These are phyloP conservation scores for Alternaria burnsii DNA, from an alignment of 2,329 filamentous ascomycete species.

Conservation along the genomic window DNA sequence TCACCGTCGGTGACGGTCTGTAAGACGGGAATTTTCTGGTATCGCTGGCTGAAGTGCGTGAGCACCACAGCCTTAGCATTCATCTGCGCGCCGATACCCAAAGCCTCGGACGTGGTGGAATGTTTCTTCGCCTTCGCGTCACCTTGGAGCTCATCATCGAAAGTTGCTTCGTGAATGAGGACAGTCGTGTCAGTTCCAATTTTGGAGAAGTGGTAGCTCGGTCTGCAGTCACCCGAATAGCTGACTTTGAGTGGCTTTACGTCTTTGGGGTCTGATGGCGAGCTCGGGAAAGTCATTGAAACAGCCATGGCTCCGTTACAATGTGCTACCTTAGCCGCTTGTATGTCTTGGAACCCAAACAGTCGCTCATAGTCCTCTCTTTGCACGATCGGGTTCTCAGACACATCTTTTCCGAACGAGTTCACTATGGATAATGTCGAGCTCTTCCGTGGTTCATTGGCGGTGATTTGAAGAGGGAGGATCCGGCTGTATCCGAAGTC, in stretches of 20 bases:
- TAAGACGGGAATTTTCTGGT: slow-evolving; percentile 75
- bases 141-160: slow-evolving; percentile 80
- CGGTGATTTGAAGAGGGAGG: slow-evolving; percentile 58
- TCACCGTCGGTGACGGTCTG: slow-evolving; percentile 50
- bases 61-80: slow-evolving; percentile 79
- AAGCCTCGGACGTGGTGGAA: slow-evolving; percentile 85
- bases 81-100: slow-evolving; percentile 81
- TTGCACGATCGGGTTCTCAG: slow-evolving; percentile 15
- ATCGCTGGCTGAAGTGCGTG: slow-evolving; percentile 95
- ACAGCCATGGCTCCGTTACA: slow-evolving; percentile 81
- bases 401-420: slow-evolving; percentile 20
- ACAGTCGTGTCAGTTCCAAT: slow-evolving; percentile 81
- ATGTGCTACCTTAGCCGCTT: slow-evolving; percentile 75
- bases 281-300: slow-evolving; percentile 76
- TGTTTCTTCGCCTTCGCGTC: slow-evolving; percentile 91
- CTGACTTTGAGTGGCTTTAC: slow-evolving; percentile 78
- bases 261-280: slow-evolving; percentile 19
- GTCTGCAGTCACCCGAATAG: slow-evolving; percentile 94
- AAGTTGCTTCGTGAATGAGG: slow-evolving; percentile 94
- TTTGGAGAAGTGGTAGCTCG: slow-evolving; percentile 68
- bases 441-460: slow-evolving; percentile 27
- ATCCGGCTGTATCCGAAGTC: slow-evolving; percentile 74
- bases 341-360: slow-evolving; percentile 72
- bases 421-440: slow-evolving; percentile 40
- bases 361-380: slow-evolving; percentile 53